Evolutionary conservation across 139 green algal species (phyloP), one percentile per base, ranked within the genome.

Genomic region (Edaphochlamys debaryana): DNA sequence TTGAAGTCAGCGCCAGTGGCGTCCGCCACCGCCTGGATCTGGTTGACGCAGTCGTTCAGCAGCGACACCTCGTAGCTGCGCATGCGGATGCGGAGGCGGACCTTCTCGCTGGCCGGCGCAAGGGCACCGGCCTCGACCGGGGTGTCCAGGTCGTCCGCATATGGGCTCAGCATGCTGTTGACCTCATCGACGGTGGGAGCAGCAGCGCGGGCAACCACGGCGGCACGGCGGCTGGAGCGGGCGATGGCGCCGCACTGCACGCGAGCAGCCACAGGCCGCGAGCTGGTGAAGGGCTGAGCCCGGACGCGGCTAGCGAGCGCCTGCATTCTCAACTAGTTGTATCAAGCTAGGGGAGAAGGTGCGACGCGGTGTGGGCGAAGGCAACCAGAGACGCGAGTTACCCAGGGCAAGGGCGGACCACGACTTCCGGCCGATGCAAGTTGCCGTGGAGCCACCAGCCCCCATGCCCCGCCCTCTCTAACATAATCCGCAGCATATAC

Each of bases 41-140:
- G 86, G 1, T 90, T 62, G 22, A 88, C 80, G 30, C 91, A 90
- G n/a, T 93, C 78, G 56, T 90, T 72, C 38, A 98, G 89, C 48
- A 94, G 79, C 40, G 60, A 60, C 30, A 90, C 85, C 68, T 93
- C 88, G 86, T 96, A 98, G 41, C 88, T 89, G 48, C 92, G 91
- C 85, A 98, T 91, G 67, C 95, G 94, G 68, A 98, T 94, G 37
- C 92, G 85, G 36, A 95, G 87, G 76, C 83, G 84, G 50, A 89
- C 84, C 52, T 86, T 89, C 25, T 86, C 85, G 15, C 81, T 17
- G 32, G 63, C 69, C 32, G n/a, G 67, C 54, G 30, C 62, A 27
- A 69, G 70, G 4, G 36, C 15, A 20, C 54, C 25, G 23, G 34
- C 82, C 45, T 63, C 52, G 27, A 36, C 54, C 36, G 80, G 50